phyloP scores from a whole-genome alignment of 805 yeast genomes.

The Schwanniomyces pseudopolymorphus region DNA sequence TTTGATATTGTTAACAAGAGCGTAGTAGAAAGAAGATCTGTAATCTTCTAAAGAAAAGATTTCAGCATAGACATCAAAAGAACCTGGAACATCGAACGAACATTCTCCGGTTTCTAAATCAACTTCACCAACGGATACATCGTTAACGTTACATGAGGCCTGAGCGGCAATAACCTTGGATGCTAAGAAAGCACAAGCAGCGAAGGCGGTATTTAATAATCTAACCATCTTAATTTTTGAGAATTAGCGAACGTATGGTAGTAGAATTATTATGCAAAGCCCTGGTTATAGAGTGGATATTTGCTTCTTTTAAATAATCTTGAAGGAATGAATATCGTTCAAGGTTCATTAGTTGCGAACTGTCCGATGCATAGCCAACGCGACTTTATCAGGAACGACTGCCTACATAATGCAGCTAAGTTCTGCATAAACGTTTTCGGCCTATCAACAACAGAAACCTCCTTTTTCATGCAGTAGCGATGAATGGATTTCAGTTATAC shows the following conservation, averaged over 20 bases:
- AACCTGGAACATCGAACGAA: constrained; percentile 34
- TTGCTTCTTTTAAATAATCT: not conserved
- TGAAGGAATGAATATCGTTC: not conserved
- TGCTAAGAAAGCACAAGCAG: constrained; percentile 16
- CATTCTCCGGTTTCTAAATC: constrained; percentile 42
- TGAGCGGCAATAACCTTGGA: constrained; percentile 28
- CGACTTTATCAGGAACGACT: not conserved
- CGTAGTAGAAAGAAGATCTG: constrained; percentile 36
- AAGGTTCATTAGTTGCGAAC: not conserved
- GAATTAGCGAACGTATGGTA: not conserved
- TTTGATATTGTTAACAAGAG: constrained; percentile 18
- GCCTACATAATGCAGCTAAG: not conserved
- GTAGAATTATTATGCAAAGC: not conserved
- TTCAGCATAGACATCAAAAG: constrained; percentile 21
- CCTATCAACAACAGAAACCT: not conserved
- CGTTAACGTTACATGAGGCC: constrained; percentile 39
- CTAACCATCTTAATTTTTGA: constrained; percentile 12
- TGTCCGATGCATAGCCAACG: not conserved
- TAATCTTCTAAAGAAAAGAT: constrained; percentile 29
- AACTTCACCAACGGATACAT: constrained; percentile 31
- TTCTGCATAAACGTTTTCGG: not conserved
- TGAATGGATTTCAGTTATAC: not conserved
- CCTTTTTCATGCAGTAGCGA: not conserved
- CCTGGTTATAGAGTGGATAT: not conserved
- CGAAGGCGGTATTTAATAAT: constrained; percentile 7